Evolutionary conservation across 768 basidiomycete species (phyloP).

Genomic region (Kockovaella imperatae): DNA sequence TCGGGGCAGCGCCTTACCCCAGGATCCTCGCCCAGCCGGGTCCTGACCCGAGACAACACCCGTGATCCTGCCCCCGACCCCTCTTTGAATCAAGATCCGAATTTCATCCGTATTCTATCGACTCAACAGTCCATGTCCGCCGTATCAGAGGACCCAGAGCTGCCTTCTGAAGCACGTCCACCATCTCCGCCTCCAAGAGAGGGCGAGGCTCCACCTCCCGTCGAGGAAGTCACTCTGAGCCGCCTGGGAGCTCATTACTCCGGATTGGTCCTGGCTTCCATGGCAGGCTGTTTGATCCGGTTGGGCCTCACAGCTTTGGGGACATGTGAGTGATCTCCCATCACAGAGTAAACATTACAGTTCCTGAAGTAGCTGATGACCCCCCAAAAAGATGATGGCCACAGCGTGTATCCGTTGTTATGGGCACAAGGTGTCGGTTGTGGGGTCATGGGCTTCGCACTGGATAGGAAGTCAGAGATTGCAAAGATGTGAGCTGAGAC

Average conservation of each 20-base stretch:
- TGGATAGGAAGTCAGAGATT: constrained; percentile 65
- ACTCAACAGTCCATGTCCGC: too few species aligned
- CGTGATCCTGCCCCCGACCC: too few species aligned
- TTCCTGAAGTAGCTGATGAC: neutral
- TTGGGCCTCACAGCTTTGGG: constrained; percentile 68
- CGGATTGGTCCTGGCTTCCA: constrained; percentile 57
- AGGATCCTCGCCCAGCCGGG: too few species aligned
- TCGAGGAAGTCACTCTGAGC: constrained; percentile 13
- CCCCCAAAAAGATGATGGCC: constrained; percentile 52
- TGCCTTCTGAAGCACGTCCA: constrained; percentile 1
- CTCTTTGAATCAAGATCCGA: too few species aligned
- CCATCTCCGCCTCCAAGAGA: constrained; percentile 6
- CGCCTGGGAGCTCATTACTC: constrained; percentile 34
- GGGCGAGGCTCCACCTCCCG: constrained; percentile 20
- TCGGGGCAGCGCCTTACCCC: too few species aligned
- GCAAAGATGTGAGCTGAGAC: constrained; percentile 61
- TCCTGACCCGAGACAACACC: too few species aligned
- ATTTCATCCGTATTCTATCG: too few species aligned
- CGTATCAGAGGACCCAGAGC: constrained; percentile 6
- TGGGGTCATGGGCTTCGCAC: constrained; percentile 75
- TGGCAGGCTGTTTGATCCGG: constrained; percentile 75
- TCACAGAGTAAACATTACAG: neutral
- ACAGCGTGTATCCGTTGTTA: constrained; percentile 68
- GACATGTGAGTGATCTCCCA: constrained; percentile 50
- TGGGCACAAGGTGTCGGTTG: constrained; percentile 86